A percentile compares a stretch with the other conserved stretches of the same genome.
Evolutionary conservation across 208 protist species (phyloP).

Genomic region (Lotmaria passim): DNA sequence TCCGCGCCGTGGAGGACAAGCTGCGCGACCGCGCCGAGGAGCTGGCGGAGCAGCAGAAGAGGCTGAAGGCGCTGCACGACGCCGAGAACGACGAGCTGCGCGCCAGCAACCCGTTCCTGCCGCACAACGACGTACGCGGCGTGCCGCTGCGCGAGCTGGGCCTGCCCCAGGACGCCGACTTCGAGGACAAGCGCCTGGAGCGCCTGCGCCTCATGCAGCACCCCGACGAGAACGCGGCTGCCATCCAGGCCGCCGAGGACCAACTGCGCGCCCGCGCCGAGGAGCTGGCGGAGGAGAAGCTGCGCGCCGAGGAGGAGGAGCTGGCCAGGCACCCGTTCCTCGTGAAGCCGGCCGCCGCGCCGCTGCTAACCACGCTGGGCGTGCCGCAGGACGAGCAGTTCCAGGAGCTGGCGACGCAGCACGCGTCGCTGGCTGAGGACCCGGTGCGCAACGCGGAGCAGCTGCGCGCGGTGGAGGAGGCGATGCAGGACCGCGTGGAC

Average conservation of each 20-base stretch:
- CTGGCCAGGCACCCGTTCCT: conserved; percentile 18
- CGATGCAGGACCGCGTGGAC: conserved; percentile 24
- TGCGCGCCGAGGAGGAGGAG: conserved; percentile 20
- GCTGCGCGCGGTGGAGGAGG: conserved; percentile 23
- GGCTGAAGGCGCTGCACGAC: neutral
- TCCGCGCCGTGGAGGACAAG: neutral
- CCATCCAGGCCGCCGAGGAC: conserved; percentile 26
- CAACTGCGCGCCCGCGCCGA: conserved; percentile 22
- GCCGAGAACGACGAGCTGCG: conserved; percentile 5
- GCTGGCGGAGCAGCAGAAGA: neutral
- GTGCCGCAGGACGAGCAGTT: conserved; percentile 38
- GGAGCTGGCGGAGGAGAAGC: conserved; percentile 35
- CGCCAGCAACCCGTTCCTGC: conserved; percentile 30
- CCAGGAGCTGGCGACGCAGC: conserved; percentile 27
- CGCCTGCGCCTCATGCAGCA: conserved; percentile 35
- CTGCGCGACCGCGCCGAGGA: neutral
- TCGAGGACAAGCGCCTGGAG: conserved; percentile 27
- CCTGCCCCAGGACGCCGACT: conserved; percentile 27
- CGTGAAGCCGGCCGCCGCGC: neutral
- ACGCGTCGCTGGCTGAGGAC: conserved; percentile 7
- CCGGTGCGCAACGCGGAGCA: neutral
- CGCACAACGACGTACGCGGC: conserved; percentile 36
- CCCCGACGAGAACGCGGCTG: conserved; percentile 21
- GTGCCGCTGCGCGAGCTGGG: conserved; percentile 36
- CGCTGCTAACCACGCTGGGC: conserved; percentile 34